Percentiles rank a stretch among this genome's conserved stretches.
phyloP scores from a whole-genome alignment of 2,329 filamentous ascomycete genomes.

The Aspergillus novofumigatus region DNA sequence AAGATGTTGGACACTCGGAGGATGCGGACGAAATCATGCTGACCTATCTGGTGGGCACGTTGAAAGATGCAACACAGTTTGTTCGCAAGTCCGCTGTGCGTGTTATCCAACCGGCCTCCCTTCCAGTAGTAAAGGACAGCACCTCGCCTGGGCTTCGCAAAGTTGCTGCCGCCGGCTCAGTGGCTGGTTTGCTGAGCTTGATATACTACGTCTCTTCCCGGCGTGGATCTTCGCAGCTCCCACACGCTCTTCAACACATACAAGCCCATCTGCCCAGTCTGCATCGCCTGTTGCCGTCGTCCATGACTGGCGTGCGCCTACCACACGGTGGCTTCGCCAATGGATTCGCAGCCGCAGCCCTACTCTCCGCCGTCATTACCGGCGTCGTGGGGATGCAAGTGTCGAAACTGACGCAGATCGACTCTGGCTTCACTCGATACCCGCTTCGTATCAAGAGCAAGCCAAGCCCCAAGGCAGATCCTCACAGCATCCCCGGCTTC shows the following conservation, averaged over 20 bases:
- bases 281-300: not conserved
- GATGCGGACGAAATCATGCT: slow-evolving; percentile 42
- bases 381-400: slow-evolving; percentile 6
- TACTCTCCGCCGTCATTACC: slow-evolving; percentile 7
- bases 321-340: slow-evolving; percentile 13
- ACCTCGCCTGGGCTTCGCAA: not conserved
- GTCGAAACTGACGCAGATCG: slow-evolving; percentile 17
- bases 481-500: slow-evolving; percentile 43
- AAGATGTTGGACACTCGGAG: slow-evolving; percentile 45
- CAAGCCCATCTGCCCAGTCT: not conserved
- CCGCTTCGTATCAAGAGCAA: slow-evolving; percentile 37
- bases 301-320: not conserved
- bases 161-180: slow-evolving; percentile 1
- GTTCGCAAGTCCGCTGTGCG: slow-evolving; percentile 15
- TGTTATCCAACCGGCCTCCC: slow-evolving; percentile 12
- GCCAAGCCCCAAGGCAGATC: slow-evolving; percentile 35
- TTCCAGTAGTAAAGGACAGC: not conserved
- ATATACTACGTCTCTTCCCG: not conserved
- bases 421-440: slow-evolving; percentile 24
- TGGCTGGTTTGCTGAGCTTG: not conserved
- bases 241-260: not conserved
- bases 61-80: slow-evolving; percentile 24
- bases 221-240: not conserved
- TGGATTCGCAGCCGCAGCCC: slow-evolving; percentile 19
- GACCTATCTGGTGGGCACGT: slow-evolving; percentile 30